Conservation (phyloP, 1,284 basidiomycete genomes). For the Farysia itapuensis region DNA sequence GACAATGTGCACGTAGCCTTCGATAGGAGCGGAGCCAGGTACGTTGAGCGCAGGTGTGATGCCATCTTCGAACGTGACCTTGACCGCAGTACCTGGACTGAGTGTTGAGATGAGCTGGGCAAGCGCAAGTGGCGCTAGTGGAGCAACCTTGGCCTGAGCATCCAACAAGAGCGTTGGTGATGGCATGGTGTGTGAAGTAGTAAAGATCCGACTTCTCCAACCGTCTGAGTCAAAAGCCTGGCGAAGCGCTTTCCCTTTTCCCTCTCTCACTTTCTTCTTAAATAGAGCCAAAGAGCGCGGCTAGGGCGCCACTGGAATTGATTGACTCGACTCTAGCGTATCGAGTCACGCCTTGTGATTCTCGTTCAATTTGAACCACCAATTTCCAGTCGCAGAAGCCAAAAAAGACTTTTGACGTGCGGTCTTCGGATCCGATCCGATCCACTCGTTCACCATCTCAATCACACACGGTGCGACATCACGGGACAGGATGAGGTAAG, state of each 20-base stretch:
- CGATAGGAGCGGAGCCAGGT: constrained; percentile 23
- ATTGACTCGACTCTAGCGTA: background rate
- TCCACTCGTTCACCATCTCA: background rate
- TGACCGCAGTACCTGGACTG: constrained; percentile 11
- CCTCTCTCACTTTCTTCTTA: too few relatives aligned
- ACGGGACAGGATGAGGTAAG: background rate
- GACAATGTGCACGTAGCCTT: constrained; percentile 44
- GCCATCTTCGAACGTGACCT: constrained; percentile 36
- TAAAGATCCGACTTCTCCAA: too few relatives aligned
- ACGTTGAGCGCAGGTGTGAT: constrained; percentile 22
- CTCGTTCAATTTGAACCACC: background rate
- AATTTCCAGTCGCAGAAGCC: too few relatives aligned
- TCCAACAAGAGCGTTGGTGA: constrained; percentile 41
- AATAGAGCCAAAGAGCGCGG: too few relatives aligned
- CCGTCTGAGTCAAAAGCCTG: too few relatives aligned
- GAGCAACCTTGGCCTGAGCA: constrained; percentile 43
- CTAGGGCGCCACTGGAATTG: too few relatives aligned
- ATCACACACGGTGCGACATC: background rate
- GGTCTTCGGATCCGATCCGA: too few relatives aligned
- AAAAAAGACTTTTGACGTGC: too few relatives aligned
- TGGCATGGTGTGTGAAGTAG: constrained; percentile 12
- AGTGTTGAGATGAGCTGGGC: constrained; percentile 31
- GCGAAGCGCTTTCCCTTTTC: too few relatives aligned
- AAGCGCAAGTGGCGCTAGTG: constrained; percentile 41
- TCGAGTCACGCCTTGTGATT: background rate